Base-by-base conservation (phyloP, 164 flowering plant species). In the Euptelea pleiosperma region DNA sequence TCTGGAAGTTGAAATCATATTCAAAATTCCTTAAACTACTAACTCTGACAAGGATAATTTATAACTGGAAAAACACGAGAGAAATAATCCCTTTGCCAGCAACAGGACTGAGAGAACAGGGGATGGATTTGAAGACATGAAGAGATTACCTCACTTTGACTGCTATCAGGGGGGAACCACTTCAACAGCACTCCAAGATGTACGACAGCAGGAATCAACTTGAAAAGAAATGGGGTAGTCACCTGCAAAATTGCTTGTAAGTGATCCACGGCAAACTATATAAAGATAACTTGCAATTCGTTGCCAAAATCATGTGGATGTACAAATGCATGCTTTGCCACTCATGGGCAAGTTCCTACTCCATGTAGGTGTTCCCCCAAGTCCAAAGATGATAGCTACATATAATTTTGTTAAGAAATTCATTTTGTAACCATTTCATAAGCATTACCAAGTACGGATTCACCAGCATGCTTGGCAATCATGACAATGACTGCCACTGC, bases 211-310 rank as follows among this genome's bases (percentile, higher is more conserved):
- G 96, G 98, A 61, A 91, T 88, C 63, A 91, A 66, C 84, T 91
- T 91, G 73, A 91, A 91, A 55, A 88, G 90, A 51, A 91, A 79
- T 16, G 96, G 96, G n/a, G 94, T 88, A 3, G 98, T 91, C 68
- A 91, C 91, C 98, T 91, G 83, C 67, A 62, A 12, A 12, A 16
- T 43, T 25, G 19, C 31, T 48, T 25, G n/a, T 24, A 14, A 34
- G 24, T 52, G 37, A 49, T 11, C 11, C 8, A 7, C 5, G 7
- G 18, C 16, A 7, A 26, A 18, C 34, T 25, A 28, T 1, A 48
- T 25, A 1, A 15, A 6, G 6, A 42, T 42, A n/a, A n/a, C n/a
- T n/a, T n/a, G n/a, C n/a, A n/a, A n/a, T n/a, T n/a, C n/a, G n/a
- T n/a, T n/a, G n/a, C n/a, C n/a, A n/a, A n/a, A n/a, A n/a, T n/a